Evolutionary conservation across 305 asterid species (phyloP).

Genomic region (Fraxinus angustifolia): DNA sequence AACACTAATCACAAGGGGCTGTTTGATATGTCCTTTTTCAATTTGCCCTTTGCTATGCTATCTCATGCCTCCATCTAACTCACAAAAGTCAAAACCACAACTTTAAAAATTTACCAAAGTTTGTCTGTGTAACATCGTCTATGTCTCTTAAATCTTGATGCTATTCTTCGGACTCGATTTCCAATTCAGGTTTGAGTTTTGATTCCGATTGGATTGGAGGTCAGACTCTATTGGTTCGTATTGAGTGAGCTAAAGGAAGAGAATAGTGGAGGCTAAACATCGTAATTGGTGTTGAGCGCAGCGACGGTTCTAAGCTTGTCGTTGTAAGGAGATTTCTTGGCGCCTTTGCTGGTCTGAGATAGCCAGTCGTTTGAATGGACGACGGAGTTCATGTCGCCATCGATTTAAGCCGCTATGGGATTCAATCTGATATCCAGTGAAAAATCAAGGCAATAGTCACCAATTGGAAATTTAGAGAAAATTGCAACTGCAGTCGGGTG

Average conservation of each 20-base stretch:
- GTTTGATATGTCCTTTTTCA: neutral
- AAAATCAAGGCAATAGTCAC: too few relatives aligned
- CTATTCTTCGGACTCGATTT: constrained; percentile 27
- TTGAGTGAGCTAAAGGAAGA: constrained; percentile 43
- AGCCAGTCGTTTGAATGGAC: constrained; percentile 78
- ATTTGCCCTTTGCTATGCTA: neutral
- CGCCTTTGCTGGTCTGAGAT: constrained; percentile 91
- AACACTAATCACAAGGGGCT: neutral
- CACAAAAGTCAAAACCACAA: neutral
- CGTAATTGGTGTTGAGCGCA: constrained; percentile 87
- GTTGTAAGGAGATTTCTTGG: constrained; percentile 69
- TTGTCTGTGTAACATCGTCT: constrained; percentile 57
- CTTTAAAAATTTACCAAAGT: constrained; percentile 5
- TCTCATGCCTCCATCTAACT: neutral
- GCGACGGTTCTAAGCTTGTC: constrained; percentile 72
- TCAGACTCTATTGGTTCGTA: constrained; percentile 28
- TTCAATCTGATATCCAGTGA: neutral
- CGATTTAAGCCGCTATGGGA: neutral
- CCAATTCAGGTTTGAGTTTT: constrained; percentile 21
- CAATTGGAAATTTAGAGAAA: too few relatives aligned
- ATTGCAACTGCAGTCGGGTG: too few relatives aligned
- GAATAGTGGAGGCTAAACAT: constrained; percentile 60
- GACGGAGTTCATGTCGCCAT: constrained; percentile 85
- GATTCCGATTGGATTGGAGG: constrained; percentile 14
- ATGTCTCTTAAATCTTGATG: neutral